Evolutionary conservation across 1,284 basidiomycete species (phyloP), one percentile per base, ranked within the genome.

Genomic region (Hymenochaete sp.): DNA sequence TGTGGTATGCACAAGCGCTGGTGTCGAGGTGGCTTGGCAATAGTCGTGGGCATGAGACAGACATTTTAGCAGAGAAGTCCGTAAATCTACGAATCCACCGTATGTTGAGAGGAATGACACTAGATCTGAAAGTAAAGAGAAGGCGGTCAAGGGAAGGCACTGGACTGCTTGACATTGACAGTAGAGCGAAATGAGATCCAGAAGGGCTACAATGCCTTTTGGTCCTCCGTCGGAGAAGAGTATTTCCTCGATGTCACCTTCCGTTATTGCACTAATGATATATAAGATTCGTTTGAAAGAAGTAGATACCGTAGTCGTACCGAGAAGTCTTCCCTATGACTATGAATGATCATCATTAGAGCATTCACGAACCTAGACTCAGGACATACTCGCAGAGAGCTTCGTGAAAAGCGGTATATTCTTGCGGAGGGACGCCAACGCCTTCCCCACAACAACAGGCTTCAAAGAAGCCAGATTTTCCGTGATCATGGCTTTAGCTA

Each of bases 121-220:
- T 10, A 50, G 33, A n/a, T 38, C 38, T 22, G 48, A 51, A 33
- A 38, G 45, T 35, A 22, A 50, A 47, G 14, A 65, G 33, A 44
- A 56, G 52, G 25, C 57, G 51, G 21, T 60, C 38, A 10, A 60
- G 37, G 24, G 54, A 44, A 13, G 48, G 48, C 4, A 71, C 50
- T 29, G 53, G 48, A n/a, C 16, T 11, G 55, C 49, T 21, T 56
- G 50, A 31, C 56, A 56, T 36, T 60, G 54, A 62, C 63, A 64
- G 14, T 66, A 35, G 33, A 70, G 44, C 1, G 59, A 53, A 24
- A 66, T 50, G 47, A 70, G 62, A 21, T 63, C 57, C 13, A 50
- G 39, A 2, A 68, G 38, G 2, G 35, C 50, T 56, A 58, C 13
- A 50, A 48, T 33, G 16, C 26, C 26, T n/a, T 21, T 41, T n/a